phyloP scores from a whole-genome alignment of 2,329 filamentous ascomycete genomes.

The Pseudodiploospora longispora region DNA sequence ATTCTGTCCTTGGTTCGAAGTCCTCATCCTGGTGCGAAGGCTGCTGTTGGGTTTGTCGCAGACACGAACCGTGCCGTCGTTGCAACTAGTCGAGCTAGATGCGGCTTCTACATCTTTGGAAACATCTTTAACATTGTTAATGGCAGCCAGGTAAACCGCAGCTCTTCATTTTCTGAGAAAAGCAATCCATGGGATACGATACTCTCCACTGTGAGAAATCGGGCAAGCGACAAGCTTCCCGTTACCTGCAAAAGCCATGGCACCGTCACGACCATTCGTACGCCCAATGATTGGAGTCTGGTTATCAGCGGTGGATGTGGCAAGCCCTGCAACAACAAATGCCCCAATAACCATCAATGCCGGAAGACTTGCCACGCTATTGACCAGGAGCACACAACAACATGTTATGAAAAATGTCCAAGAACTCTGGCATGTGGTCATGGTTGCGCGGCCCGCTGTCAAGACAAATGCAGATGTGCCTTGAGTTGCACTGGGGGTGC shows the following conservation, averaged over 20 bases:
- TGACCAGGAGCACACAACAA: neutral
- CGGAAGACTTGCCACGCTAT: constrained; percentile 11
- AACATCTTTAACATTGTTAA: constrained; percentile 51
- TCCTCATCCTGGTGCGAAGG: constrained; percentile 30
- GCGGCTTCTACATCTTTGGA: constrained; percentile 80
- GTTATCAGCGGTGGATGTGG: constrained; percentile 15
- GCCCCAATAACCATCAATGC: constrained; percentile 15
- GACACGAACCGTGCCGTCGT: constrained; percentile 53
- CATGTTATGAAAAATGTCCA: neutral
- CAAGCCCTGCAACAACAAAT: constrained; percentile 9
- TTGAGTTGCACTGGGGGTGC: no score
- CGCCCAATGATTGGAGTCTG: constrained; percentile 43
- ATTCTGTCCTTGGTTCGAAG: constrained; percentile 74
- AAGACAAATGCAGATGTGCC: neutral
- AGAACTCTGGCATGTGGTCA: constrained; percentile 1
- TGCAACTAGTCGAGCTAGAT: constrained; percentile 59
- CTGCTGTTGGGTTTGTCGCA: constrained; percentile 62
- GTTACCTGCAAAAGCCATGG: constrained; percentile 56
- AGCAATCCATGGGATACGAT: constrained; percentile 33
- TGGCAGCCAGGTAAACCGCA: constrained; percentile 19
- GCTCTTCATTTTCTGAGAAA: constrained; percentile 21
- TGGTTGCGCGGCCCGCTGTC: neutral
- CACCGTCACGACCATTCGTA: constrained; percentile 40
- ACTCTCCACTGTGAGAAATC: constrained; percentile 30
- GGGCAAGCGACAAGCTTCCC: constrained; percentile 40